Evolutionary conservation across 2,329 filamentous ascomycete genomes (phyloP).

Genomic region (Alternaria dauci): DNA sequence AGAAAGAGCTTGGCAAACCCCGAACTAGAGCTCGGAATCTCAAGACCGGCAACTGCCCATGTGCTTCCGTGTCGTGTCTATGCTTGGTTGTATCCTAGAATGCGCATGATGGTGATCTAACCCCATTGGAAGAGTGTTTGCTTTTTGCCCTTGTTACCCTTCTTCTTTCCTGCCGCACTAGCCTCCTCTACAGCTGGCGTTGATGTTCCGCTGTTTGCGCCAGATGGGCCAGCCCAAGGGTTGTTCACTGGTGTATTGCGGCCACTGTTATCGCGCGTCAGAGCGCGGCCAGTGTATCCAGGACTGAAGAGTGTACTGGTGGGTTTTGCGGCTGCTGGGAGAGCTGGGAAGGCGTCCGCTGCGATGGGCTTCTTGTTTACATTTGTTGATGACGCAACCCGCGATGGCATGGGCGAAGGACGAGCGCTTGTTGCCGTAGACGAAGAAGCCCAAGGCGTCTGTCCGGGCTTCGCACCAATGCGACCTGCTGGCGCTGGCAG

Average conservation of each 20-base stretch:
- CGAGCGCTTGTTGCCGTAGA: constrained; percentile 38
- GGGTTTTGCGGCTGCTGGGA: constrained; percentile 79
- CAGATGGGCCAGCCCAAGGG: constrained; percentile 51
- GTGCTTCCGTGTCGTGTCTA: background rate
- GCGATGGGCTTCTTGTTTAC: constrained; percentile 35
- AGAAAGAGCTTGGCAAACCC: background rate
- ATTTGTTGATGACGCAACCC: constrained; percentile 39
- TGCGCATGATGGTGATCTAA: constrained; percentile 22
- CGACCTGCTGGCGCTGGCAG: constrained; percentile 40
- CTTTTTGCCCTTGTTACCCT: constrained; percentile 61
- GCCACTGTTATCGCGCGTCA: constrained; percentile 54
- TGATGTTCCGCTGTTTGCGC: constrained; percentile 34
- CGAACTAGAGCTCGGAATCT: background rate
- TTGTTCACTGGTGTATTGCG: constrained; percentile 49
- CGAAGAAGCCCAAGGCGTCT: constrained; percentile 49
- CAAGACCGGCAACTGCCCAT: background rate
- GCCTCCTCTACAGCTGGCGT: constrained; percentile 37
- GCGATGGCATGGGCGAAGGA: constrained; percentile 51
- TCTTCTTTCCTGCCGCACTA: constrained; percentile 51
- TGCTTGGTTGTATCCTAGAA: background rate
- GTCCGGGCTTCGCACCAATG: constrained; percentile 47
- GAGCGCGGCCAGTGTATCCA: constrained; percentile 57
- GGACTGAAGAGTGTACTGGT: constrained; percentile 63
- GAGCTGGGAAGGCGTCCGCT: constrained; percentile 77
- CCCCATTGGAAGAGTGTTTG: constrained; percentile 62